Evolutionary conservation across 169 alveolate genomes (phyloP), one percentile per base, ranked within the genome.

Genomic region (Plasmodium vivax): DNA sequence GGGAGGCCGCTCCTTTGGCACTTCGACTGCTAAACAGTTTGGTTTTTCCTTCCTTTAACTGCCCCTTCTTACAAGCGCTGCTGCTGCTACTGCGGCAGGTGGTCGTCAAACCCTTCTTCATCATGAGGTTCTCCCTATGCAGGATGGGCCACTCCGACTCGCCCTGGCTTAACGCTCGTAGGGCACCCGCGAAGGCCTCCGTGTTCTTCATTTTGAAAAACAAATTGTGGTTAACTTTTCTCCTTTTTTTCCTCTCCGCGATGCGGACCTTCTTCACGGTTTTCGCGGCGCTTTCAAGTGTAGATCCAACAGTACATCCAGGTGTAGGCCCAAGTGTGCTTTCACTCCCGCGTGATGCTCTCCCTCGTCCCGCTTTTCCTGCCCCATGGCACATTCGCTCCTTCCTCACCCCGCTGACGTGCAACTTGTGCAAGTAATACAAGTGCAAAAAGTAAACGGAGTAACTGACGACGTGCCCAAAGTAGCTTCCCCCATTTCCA

Each of bases 371-470:
- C 8, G 34, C 54, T 30, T 30, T 43, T 16, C 5, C 32, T 7
- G 12, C 38, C 54, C 71, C 51, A 1, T 58, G 32, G 19, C 19
- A 56, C 43, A 14, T 23, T 36, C 51, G 38, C 16, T 54, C 3
- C 5, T 1, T 72, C 58, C 30, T 43, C 14, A 9, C 82, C 30
- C 30, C 36, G 10, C 62, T 87, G 30, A 27, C 68, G 45, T 71
- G 43, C 12, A 72, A 3, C 19, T 36, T 56, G 45, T 43, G 34
- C 73, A 88, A 4, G 43, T 88, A 88, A 62, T 88, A 88, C 54
- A 88, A 79, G 51, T 88, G 83, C 72, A 88, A 68, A 12, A 88
- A 10, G 27, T 88, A 88, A 43, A 88, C 32, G 27, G 91, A 54
- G 51, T 27, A 32, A 88, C 72, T 88, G 36, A 88, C 82, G 16